Percentiles rank a stretch among this genome's conserved stretches.
These are phyloP conservation scores for Micractinium sp. DNA, from an alignment of 139 green algal genomes.

Conservation along the genomic window DNA sequence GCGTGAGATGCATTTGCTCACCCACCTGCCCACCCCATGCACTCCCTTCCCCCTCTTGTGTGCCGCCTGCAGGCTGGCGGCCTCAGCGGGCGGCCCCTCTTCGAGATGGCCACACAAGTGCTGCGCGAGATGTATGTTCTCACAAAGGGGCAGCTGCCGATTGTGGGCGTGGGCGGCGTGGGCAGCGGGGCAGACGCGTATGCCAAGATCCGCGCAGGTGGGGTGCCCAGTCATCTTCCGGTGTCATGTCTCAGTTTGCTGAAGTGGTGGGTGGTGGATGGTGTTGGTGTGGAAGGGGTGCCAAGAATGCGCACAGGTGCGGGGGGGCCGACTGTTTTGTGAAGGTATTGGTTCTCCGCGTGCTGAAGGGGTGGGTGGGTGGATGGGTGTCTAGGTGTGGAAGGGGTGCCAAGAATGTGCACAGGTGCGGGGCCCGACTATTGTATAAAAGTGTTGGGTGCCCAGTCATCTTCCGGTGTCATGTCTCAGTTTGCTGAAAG, in stretches of 20 bases:
- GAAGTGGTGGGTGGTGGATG: too few species aligned
- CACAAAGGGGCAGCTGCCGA: slow-evolving; percentile 86
- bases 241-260: background rate
- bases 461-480: background rate
- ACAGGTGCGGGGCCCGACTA: too few species aligned
- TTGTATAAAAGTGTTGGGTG: too few species aligned
- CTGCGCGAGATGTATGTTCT: slow-evolving; percentile 90
- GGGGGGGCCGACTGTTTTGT: too few species aligned
- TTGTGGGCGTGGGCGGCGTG: slow-evolving; percentile 94
- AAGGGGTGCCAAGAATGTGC: too few species aligned
- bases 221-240: background rate
- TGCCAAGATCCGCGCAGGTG: slow-evolving; percentile 91
- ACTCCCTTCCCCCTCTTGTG: background rate
- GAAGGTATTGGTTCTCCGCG: too few species aligned
- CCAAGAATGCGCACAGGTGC: too few species aligned
- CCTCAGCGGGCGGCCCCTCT: slow-evolving; percentile 87
- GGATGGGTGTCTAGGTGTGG: too few species aligned
- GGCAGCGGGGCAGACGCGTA: slow-evolving; percentile 89
- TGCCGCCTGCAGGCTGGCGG: slow-evolving; percentile 75
- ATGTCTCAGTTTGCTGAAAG: too few species aligned
- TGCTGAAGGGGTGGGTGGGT: too few species aligned
- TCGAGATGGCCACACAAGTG: slow-evolving; percentile 80
- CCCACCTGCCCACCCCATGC: background rate
- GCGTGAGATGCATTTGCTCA: too few species aligned
- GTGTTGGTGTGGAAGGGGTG: too few species aligned